Evolutionary conservation across 495 filamentous ascomycete genomes (phyloP), one percentile per base, ranked within the genome.

Genomic region (Penicillium cinerascens): DNA sequence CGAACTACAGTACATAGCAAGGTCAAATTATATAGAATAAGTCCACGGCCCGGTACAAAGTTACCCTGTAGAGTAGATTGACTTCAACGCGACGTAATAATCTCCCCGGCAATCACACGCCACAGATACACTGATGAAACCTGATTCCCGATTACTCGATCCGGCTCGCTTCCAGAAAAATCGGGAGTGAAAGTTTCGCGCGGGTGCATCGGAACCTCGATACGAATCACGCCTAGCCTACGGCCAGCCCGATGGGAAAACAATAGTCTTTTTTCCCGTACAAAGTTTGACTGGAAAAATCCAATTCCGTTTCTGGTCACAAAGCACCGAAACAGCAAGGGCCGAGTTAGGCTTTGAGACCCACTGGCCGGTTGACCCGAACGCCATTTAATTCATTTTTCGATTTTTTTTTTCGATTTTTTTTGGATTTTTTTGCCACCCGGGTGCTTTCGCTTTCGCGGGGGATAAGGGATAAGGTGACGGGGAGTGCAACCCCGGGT

Each of bases 391-490:
- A 10, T 29, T 29, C 26, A 29, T 10, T 29, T 29, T n/a, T n/a
- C n/a, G n/a, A n/a, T 1, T 6, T 29, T 5, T 29, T 29, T 33
- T 33, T 29, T 29, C 26, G n/a, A n/a, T 29, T 29, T 10, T 10
- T 29, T 29, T 17, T 48, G 22, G n/a, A n/a, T n/a, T n/a, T n/a
- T 54, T 60, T 63, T 47, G 52, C 56, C 52, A 54, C 47, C 41
- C 44, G 44, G 44, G 20, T 47, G 27, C 42, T 60, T 60, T 63
- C 60, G 27, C 42, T 60, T 60, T 63, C 60, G 59, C 56, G 60
- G 60, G 60, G 60, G 56, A 63, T 63, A 59, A 59, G 59, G 41
- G 22, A 45, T 39, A 29, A 6, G 35, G 36, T 20, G 40, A n/a
- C 2, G 15, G 13, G 29, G 1, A 17, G 10, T 3, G 11, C 15